Evolutionary conservation across 495 filamentous ascomycete species (phyloP).

Genomic region (Penicillium pancosmium): DNA sequence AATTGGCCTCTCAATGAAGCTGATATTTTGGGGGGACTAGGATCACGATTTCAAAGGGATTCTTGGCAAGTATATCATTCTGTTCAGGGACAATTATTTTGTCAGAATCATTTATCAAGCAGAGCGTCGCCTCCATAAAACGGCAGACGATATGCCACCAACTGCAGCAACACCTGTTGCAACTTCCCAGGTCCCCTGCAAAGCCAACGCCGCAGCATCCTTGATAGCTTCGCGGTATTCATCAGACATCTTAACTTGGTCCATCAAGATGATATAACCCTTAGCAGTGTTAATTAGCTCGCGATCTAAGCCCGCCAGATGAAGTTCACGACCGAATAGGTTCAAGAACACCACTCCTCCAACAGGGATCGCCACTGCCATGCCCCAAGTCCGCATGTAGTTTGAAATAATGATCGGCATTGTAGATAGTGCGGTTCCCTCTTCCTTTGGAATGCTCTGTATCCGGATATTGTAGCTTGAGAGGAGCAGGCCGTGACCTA

Average conservation of each 20-base stretch:
- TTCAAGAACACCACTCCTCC: slow-evolving; percentile 64
- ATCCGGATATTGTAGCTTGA: slow-evolving; percentile 52
- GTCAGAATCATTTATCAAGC: no score
- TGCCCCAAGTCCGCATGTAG: slow-evolving; percentile 62
- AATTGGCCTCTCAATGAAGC: no score
- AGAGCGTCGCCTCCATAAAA: slow-evolving; percentile 18
- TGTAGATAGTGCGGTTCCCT: slow-evolving; percentile 14
- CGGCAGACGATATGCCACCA: slow-evolving; percentile 29
- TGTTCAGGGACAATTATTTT: no score
- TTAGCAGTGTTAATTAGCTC: slow-evolving; percentile 23
- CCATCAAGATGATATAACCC: slow-evolving; percentile 29
- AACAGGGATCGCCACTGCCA: slow-evolving; percentile 65
- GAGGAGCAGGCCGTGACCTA: slow-evolving; percentile 59
- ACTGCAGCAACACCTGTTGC: slow-evolving; percentile 25
- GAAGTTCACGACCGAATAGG: slow-evolving; percentile 24
- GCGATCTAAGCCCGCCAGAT: slow-evolving; percentile 11
- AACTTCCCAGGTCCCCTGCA: slow-evolving; percentile 30
- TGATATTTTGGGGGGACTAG: no score
- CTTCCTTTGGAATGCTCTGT: slow-evolving; percentile 35
- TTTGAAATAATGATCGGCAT: slow-evolving; percentile 54
- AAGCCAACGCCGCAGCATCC: slow-evolving; percentile 19
- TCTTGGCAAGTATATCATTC: no score
- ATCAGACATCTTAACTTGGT: slow-evolving; percentile 22
- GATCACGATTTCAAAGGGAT: no score
- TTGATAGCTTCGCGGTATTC: slow-evolving; percentile 22